phyloP scores from a whole-genome alignment of 805 yeast species.

The Ogataea neopini region DNA sequence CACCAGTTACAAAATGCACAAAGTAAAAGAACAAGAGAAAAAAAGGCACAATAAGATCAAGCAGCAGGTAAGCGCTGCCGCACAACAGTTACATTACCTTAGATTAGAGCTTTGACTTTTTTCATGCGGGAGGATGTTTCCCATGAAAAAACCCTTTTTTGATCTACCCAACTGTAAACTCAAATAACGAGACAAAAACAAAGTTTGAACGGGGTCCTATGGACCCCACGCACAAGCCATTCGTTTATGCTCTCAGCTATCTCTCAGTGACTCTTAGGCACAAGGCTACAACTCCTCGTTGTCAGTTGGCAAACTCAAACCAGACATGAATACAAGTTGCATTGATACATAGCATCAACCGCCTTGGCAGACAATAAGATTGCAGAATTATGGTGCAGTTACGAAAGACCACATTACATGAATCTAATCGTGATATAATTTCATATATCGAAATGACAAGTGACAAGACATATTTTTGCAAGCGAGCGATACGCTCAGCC shows the following conservation, averaged over 20 bases:
- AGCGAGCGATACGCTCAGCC: not conserved
- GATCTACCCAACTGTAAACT: not conserved
- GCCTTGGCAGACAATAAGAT: not conserved
- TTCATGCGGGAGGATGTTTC: not conserved
- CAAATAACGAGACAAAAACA: too few species aligned
- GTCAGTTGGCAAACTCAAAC: not conserved
- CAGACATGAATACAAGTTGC: not conserved
- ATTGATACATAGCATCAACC: not conserved
- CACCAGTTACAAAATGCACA: not conserved
- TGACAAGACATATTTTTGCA: not conserved
- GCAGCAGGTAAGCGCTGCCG: conserved; percentile 1
- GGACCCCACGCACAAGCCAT: not conserved
- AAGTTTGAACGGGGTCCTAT: not conserved
- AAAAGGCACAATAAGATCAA: not conserved
- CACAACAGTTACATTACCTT: not conserved
- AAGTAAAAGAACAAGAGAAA: not conserved
- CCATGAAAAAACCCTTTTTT: too few species aligned
- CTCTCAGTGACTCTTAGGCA: not conserved
- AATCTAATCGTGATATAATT: not conserved
- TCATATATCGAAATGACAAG: not conserved
- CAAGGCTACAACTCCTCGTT: not conserved
- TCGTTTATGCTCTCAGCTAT: too few species aligned
- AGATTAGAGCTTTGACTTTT: not conserved
- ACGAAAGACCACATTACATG: not conserved
- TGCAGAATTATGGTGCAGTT: not conserved